Evolutionary conservation across 805 yeast species (phyloP).

Genomic region (Yarrowia phangngaensis): DNA sequence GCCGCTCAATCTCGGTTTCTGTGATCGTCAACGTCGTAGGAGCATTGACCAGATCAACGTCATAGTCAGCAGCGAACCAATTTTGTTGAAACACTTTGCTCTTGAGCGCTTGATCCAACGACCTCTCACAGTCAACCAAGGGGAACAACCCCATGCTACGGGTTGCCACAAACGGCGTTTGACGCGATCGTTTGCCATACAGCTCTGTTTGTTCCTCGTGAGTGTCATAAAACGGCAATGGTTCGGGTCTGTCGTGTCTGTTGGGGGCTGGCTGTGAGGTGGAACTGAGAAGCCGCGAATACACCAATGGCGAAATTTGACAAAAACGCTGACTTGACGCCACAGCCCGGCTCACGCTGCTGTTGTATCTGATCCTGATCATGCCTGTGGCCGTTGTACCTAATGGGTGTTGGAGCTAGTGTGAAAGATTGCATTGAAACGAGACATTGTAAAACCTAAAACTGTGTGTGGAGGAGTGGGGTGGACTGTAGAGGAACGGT

Average conservation of each 20-base stretch:
- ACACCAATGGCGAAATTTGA: too few species aligned
- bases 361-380: too few species aligned
- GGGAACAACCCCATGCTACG: conserved; percentile 14
- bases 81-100: conserved; percentile 26
- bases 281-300: too few species aligned
- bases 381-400: too few species aligned
- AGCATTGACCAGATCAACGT: conserved; percentile 16
- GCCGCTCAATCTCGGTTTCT: conserved; percentile 20
- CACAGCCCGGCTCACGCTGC: too few species aligned
- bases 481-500: too few species aligned
- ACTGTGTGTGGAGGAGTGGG: too few species aligned
- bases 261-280: neutral
- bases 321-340: too few species aligned
- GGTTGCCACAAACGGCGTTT: conserved; percentile 13
- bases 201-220: conserved; percentile 19
- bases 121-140: conserved; percentile 19
- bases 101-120: conserved; percentile 25
- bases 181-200: conserved; percentile 6
- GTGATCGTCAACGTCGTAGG: conserved; percentile 12
- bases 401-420: too few species aligned
- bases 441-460: too few species aligned
- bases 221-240: conserved; percentile 21
- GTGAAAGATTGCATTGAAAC: too few species aligned
- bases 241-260: neutral
- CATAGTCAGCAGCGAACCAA: conserved; percentile 22